Evolutionary conservation across 768 basidiomycete genomes (phyloP).

Genomic region (Tylopilus subfusipes): DNA sequence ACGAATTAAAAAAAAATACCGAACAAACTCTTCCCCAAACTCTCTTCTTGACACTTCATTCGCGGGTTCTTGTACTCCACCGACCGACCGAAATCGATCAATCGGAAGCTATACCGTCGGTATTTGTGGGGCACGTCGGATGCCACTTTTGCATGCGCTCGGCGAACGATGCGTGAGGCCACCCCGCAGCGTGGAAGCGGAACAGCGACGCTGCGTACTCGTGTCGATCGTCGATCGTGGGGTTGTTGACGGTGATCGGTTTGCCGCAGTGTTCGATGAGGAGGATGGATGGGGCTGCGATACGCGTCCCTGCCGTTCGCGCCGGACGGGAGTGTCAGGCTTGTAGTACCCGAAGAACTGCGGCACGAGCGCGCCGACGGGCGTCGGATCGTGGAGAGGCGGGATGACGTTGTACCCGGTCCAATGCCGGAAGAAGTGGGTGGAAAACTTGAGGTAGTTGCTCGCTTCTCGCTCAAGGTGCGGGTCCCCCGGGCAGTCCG

Average conservation of each 20-base stretch:
- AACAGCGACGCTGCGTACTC: constrained; percentile 39
- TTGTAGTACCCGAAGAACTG: constrained; percentile 63
- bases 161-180: constrained; percentile 41
- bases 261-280: constrained; percentile 37
- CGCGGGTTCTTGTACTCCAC: neutral
- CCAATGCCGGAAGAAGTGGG: constrained; percentile 30
- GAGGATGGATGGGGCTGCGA: constrained; percentile 10
- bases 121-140: constrained; percentile 19
- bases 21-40: neutral
- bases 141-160: constrained; percentile 40
- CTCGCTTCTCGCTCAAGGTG: constrained; percentile 37
- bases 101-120: constrained; percentile 33
- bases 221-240: constrained; percentile 34
- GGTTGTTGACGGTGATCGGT: constrained; percentile 23
- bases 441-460: constrained; percentile 25
- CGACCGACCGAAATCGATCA: constrained; percentile 51
- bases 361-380: constrained; percentile 51
- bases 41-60: too few species aligned
- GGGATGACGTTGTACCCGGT: constrained; percentile 21
- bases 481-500: constrained; percentile 31
- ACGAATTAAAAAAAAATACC: neutral
- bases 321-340: constrained; percentile 29
- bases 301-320: neutral
- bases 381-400: constrained; percentile 41
- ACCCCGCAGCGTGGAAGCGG: constrained; percentile 38